Percentiles rank a stretch among this genome's conserved stretches.
Conservation (phyloP, 768 basidiomycete genomes). For the Boletus bicolor region DNA sequence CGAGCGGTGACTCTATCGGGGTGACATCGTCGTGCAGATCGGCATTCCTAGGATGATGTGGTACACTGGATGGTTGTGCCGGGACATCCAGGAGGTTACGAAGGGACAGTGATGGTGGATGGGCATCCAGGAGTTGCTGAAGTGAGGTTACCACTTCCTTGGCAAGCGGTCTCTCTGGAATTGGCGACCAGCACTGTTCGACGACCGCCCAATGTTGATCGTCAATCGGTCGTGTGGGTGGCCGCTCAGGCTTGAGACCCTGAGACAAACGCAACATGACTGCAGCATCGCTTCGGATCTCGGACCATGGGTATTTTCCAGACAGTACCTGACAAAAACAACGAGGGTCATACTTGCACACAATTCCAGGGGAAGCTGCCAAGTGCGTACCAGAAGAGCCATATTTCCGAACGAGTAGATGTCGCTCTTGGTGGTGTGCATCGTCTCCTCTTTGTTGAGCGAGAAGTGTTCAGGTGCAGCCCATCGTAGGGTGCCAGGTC, state of each 20-base stretch:
- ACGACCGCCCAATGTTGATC: conserved; percentile 4
- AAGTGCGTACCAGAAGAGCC: neutral
- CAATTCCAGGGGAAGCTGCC: neutral
- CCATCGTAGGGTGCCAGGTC: conserved; percentile 8
- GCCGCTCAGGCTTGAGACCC: neutral
- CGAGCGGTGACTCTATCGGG: neutral
- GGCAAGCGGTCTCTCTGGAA: neutral
- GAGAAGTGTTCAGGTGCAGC: conserved; percentile 9
- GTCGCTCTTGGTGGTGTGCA: conserved; percentile 1
- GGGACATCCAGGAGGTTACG: neutral
- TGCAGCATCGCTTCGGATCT: neutral
- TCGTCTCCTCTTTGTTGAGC: neutral
- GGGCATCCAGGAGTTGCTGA: neutral
- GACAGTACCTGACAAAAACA: neutral
- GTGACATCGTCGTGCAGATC: too few species aligned
- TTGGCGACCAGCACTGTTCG: conserved; percentile 4
- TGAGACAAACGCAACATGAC: neutral
- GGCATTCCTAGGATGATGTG: neutral
- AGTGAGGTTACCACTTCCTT: neutral
- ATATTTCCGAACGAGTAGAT: conserved; percentile 13
- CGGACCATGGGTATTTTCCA: neutral
- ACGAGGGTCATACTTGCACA: neutral
- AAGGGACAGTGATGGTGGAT: neutral
- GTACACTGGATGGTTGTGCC: neutral
- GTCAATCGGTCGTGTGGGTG: conserved; percentile 1